Percentiles rank a stretch among this genome's conserved stretches.
Conservation (phyloP, 306 rosid species). For the Benincasa hispida region DNA sequence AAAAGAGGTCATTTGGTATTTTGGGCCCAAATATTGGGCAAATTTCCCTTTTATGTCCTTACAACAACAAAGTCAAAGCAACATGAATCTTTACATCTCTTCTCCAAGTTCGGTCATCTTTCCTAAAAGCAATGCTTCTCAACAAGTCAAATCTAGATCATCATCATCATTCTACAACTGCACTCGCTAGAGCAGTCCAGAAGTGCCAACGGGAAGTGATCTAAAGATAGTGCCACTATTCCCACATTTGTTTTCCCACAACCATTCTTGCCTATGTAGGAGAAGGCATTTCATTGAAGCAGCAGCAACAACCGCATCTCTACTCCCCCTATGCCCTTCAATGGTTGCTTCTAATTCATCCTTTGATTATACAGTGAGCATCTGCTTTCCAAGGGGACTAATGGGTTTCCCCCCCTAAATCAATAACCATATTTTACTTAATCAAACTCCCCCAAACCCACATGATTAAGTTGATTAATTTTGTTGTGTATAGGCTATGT, state of each 20-base stretch:
- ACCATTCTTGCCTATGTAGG: conserved; percentile 45
- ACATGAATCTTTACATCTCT: not conserved
- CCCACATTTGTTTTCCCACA: conserved; percentile 7
- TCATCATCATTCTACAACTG: not conserved
- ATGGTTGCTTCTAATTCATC: conserved; percentile 25
- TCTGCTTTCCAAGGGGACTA: not conserved
- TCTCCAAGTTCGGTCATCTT: not conserved
- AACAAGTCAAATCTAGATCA: not conserved
- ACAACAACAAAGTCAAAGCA: not conserved
- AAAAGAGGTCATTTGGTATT: too few relatives aligned
- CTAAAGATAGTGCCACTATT: not conserved
- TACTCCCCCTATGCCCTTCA: conserved; percentile 32
- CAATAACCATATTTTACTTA: not conserved
- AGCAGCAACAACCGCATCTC: conserved; percentile 35
- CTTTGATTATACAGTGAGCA: conserved; percentile 37
- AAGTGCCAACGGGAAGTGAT: not conserved
- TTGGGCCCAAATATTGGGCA: too few relatives aligned
- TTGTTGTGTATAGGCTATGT: conserved; percentile 21
- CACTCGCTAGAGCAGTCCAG: conserved; percentile 4
- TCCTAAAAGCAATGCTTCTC: not conserved
- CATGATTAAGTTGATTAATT: not conserved
- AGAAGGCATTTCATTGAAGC: conserved; percentile 51
- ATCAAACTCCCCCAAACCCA: too few relatives aligned
- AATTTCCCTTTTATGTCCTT: too few relatives aligned
- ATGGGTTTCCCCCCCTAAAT: not conserved